These are phyloP conservation scores for Sarocladiaceae sp. DNA, from an alignment of 2,329 filamentous ascomycete genomes.

Conservation along the genomic window DNA sequence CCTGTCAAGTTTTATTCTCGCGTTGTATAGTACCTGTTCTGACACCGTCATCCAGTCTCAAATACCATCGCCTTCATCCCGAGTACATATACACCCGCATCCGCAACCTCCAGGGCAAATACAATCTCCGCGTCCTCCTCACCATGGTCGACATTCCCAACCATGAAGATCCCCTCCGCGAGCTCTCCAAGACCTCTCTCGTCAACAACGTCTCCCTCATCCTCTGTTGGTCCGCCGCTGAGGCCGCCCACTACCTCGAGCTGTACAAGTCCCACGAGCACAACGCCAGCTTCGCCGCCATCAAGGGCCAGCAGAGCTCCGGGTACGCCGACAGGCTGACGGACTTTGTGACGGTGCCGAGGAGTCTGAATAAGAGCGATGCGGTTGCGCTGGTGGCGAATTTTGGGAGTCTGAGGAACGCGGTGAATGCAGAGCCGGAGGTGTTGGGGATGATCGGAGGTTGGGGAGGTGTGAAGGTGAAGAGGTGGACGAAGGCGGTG, in stretches of 20 bases:
- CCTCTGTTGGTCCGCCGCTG: constrained; percentile 88
- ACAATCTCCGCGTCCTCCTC: constrained; percentile 78
- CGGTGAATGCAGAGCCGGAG: constrained; percentile 81
- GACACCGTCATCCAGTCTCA: constrained; percentile 52
- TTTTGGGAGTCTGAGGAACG: constrained; percentile 82
- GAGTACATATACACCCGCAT: constrained; percentile 98
- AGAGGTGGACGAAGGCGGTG: constrained; percentile 74
- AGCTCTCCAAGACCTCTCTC: constrained; percentile 85
- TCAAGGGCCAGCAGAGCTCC: constrained; percentile 77
- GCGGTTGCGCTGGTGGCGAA: constrained; percentile 83
- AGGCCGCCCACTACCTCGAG: constrained; percentile 90
- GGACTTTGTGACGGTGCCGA: constrained; percentile 86
- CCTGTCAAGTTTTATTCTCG: too few species aligned
- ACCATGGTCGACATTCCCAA: constrained; percentile 93
- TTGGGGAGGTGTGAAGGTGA: constrained; percentile 94
- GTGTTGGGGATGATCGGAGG: constrained; percentile 79
- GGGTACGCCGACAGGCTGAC: constrained; percentile 81
- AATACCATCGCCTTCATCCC: constrained; percentile 94
- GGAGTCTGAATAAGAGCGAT: constrained; percentile 91
- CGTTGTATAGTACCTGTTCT: not conserved
- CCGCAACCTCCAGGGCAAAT: constrained; percentile 74
- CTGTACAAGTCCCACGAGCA: constrained; percentile 86
- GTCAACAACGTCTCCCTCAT: constrained; percentile 91
- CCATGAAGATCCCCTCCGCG: constrained; percentile 82
- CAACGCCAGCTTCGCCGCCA: constrained; percentile 70